These are phyloP conservation scores for Dothistroma pini DNA, from an alignment of 2,329 filamentous ascomycete genomes.

Conservation along the genomic window DNA sequence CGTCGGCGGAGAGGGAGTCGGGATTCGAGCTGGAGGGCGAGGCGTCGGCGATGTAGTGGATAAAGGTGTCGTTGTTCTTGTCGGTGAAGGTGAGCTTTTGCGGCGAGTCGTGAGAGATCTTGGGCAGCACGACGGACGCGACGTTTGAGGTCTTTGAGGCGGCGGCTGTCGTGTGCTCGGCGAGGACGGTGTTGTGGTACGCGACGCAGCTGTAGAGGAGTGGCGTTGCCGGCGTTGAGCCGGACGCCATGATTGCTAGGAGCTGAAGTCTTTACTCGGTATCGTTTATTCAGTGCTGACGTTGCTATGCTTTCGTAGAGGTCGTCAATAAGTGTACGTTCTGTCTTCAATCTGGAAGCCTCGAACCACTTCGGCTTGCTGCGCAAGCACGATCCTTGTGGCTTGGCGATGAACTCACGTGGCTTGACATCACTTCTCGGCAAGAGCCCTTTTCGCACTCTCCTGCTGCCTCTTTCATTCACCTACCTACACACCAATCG, in stretches of 20 bases:
- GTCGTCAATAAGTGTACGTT: neutral
- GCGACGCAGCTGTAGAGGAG: constrained; percentile 73
- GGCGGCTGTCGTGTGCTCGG: constrained; percentile 86
- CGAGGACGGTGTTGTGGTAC: constrained; percentile 85
- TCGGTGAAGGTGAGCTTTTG: constrained; percentile 89
- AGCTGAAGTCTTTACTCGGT: neutral
- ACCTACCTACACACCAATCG: neutral
- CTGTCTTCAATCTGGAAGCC: neutral
- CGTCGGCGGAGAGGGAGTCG: constrained; percentile 52
- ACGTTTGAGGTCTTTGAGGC: constrained; percentile 80
- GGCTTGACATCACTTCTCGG: neutral
- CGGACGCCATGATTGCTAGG: constrained; percentile 33
- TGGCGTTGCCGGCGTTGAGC: constrained; percentile 34
- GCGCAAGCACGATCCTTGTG: neutral
- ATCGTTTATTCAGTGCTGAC: neutral
- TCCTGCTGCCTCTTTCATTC: neutral
- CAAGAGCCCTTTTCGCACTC: neutral
- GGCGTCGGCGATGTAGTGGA: constrained; percentile 90
- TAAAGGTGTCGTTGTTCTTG: constrained; percentile 78
- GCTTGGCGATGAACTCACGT: neutral
- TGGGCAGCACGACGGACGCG: constrained; percentile 90
- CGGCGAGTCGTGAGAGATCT: constrained; percentile 74
- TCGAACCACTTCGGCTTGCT: neutral
- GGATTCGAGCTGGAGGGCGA: constrained; percentile 26
- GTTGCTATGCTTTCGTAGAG: neutral